A percentile compares a stretch with the other conserved stretches of the same genome.
These are phyloP conservation scores for Chloromonas sp. DNA, from an alignment of 163 green algal genomes.

Conservation along the genomic window DNA sequence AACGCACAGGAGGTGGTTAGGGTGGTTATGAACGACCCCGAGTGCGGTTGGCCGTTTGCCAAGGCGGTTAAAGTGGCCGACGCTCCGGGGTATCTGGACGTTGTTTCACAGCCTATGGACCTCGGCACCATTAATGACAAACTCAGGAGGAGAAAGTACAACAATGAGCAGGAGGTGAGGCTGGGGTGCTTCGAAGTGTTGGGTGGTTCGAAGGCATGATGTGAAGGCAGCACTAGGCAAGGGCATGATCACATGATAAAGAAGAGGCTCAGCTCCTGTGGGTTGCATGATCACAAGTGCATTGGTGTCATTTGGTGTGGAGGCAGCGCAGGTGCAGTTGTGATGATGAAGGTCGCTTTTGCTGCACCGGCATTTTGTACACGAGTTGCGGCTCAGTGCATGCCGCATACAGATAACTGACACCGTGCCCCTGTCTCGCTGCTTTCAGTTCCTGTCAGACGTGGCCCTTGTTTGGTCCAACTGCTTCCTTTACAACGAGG, in stretches of 20 bases:
- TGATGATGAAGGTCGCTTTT: too few relatives aligned
- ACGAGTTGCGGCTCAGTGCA: too few relatives aligned
- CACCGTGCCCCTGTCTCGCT: too few relatives aligned
- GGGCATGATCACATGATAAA: too few relatives aligned
- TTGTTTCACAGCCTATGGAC: conserved; percentile 62
- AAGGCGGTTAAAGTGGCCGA: background rate
- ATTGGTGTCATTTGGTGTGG: too few relatives aligned
- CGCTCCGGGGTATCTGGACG: conserved; percentile 2
- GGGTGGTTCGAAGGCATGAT: background rate
- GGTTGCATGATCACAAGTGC: too few relatives aligned
- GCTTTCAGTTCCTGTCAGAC: conserved; percentile 18
- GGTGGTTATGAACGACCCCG: background rate
- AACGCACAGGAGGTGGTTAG: background rate
- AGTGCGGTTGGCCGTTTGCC: conserved; percentile 5
- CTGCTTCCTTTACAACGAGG: conserved; percentile 42
- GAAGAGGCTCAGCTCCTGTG: too few relatives aligned
- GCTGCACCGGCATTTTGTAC: too few relatives aligned
- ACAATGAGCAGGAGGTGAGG: conserved; percentile 1
- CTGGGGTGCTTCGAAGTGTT: background rate
- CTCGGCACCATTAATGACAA: conserved; percentile 60
- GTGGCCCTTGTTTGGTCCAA: conserved; percentile 41
- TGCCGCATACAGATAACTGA: too few relatives aligned
- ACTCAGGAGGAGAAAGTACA: conserved; percentile 44
- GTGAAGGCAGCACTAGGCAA: too few relatives aligned
- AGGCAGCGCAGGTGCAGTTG: too few relatives aligned